Base-by-base conservation (phyloP, 192 early-diverging fungal species). In the Coemansia sp. region DNA sequence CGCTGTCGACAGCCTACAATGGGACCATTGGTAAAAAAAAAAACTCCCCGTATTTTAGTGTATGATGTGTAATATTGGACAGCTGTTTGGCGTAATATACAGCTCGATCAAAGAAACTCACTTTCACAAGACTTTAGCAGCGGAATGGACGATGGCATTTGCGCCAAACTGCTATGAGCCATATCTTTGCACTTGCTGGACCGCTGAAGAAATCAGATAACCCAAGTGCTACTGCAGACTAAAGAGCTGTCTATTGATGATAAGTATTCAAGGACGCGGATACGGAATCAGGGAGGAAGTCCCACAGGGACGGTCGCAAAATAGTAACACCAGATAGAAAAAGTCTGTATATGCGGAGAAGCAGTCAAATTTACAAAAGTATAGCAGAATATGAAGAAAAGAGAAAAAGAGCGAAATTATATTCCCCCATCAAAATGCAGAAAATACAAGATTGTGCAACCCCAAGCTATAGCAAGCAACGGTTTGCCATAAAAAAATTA, bases 81-180 rank as follows among this genome's bases (percentile, higher is more conserved):
- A 7, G 7, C 41, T 19, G 6, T 3, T n/a, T 43, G 41, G 19
- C 15, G 9, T 19, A 15, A 11, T 40, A 1, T 35, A 35, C 33
- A 35, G 3, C 33, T 35, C 6, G 33, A 35, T 35, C 33, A 48
- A 38, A 41, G 8, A 7, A 33, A 70, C 73, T 19, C 66, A 78
- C 74, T 78, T 60, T 78, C 74, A 40, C 74, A 78, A 12, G 74
- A 78, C 53, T 78, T 78, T 63, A 78, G 60, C 49, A 78, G 45
- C n/a, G 74, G 74, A 57, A 78, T 78, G 11, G 63, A 53, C 33
- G 57, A 50, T 6, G 58, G 46, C 28, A 46, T 45, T 20, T 57
- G 66, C 13, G 55, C 14, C 50, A 55, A 36, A 46, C 55, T 59
- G 13, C 38, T 12, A 15, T 51, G 53, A 13, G 37, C 68, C 68